Base-by-base conservation (phyloP, 2,329 filamentous ascomycete species). In the Claviceps capensis region DNA sequence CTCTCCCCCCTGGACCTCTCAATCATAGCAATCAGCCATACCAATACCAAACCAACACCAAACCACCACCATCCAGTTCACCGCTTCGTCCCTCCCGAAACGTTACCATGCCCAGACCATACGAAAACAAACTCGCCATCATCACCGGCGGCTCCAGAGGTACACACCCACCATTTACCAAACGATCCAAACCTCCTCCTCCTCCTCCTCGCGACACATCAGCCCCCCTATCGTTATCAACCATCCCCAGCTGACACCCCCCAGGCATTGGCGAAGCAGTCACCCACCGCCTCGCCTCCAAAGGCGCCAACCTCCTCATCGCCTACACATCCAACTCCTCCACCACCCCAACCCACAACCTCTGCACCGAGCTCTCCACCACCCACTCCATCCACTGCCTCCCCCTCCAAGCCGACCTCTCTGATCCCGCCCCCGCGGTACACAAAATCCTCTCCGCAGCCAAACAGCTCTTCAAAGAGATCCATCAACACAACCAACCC, bases 241-340 rank as follows among this genome's bases (percentile, higher is more conserved):
- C 30, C 30, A 34, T 34, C 30, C 30, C 30, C 3, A 34, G 30
- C 30, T 34, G 30, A 34, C 30, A 34, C 4, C 30, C 9, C 30
- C 30, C 26, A 59, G 57, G 57, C 41, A 83, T 83, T 53, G 81
- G 81, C 30, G 77, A 76, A 19, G 76, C 77, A 26, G 77, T 80
- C 47, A 76, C 72, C 50, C 69, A 69, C 45, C 75, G 78, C 52
- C 72, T 84, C 11, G 80, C 79, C 36, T 70, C 70, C 61, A 82
- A 82, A 66, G 81, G 81, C 50, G 74, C 73, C 64, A 75, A 76
- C 52, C 65, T 84, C 16, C 66, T 83, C 46, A 67, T 83, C 54
- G 78, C 79, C 63, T 82, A 81, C 65, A 78, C 77, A 11, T 79
- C 77, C 47, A 70, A 76, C 52, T 72, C 71, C 2, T 82, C 79